phyloP scores from a whole-genome alignment of 306 rosid species.

The Boehmeria nivea region DNA sequence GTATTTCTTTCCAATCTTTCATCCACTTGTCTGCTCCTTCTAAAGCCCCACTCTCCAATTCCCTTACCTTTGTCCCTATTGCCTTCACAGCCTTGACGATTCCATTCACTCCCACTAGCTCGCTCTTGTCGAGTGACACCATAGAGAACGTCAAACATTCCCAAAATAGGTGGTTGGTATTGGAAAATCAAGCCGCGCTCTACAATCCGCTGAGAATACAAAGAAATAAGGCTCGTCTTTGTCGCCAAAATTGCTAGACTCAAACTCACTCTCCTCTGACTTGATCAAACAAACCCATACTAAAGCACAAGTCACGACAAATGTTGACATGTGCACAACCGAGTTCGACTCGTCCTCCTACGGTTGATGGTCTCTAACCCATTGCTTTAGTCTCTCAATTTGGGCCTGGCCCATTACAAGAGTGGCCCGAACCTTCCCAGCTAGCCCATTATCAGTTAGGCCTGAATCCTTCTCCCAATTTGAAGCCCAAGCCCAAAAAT shows the following conservation, averaged over 20 bases:
- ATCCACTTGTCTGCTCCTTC: conserved; percentile 28
- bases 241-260: not conserved
- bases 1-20: conserved; percentile 1
- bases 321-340: conserved; percentile 12
- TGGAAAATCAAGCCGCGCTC: conserved; percentile 19
- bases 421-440: conserved; percentile 17
- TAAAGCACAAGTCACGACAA: conserved; percentile 26
- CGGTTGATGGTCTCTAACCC: too few species aligned
- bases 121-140: conserved; percentile 18
- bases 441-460: not conserved
- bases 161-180: conserved; percentile 38
- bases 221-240: conserved; percentile 22
- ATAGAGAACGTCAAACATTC: conserved; percentile 20
- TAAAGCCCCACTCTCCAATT: conserved; percentile 20
- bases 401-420: conserved; percentile 10
- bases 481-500: not conserved
- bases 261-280: not conserved
- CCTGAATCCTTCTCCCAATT: not conserved
- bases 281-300: conserved; percentile 28
- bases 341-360: not conserved
- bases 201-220: conserved; percentile 33
- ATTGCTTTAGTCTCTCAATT: conserved; percentile 15
- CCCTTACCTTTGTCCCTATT: conserved; percentile 24
- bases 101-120: conserved; percentile 30
- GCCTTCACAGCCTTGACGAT: conserved; percentile 18